These are phyloP conservation scores for Trebouxia sp. DNA, from an alignment of 139 green algal species.

Conservation along the genomic window DNA sequence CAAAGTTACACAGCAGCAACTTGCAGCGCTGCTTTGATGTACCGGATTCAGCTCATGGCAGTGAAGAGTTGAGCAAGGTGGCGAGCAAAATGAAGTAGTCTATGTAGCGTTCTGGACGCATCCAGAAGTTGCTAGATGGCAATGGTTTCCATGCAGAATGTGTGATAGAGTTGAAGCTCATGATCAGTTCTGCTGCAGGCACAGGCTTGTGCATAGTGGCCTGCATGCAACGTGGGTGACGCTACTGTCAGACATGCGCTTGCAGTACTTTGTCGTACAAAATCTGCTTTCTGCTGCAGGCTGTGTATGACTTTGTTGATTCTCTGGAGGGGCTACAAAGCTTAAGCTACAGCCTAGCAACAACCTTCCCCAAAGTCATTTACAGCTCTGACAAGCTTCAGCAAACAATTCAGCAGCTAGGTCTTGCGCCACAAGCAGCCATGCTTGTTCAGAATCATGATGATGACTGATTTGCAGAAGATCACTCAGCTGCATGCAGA, in stretches of 20 bases:
- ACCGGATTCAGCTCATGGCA: neutral
- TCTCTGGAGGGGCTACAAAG: slow-evolving; percentile 59
- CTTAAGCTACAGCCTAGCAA: slow-evolving; percentile 63
- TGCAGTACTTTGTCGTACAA: no score
- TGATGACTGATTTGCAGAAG: neutral
- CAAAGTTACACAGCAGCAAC: neutral
- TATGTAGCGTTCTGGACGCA: no score
- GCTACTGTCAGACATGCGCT: no score
- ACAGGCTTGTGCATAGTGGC: neutral
- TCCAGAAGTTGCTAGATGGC: neutral
- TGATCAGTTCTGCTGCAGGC: neutral
- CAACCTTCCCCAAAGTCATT: slow-evolving; percentile 66
- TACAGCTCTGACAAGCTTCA: slow-evolving; percentile 33
- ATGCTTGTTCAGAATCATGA: slow-evolving; percentile 78
- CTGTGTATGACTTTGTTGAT: slow-evolving; percentile 76
- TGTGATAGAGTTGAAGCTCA: neutral
- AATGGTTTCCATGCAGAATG: neutral
- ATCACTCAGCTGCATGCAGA: no score
- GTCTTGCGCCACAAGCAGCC: slow-evolving; percentile 62
- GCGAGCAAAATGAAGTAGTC: neutral
- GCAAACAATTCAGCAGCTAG: slow-evolving; percentile 50
- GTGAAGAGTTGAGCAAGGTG: neutral
- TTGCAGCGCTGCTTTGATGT: neutral
- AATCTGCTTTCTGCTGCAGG: slow-evolving; percentile 30
- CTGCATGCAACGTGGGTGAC: neutral